phyloP scores from a whole-genome alignment of 2,329 filamentous ascomycete genomes.

The Talaromyces verruculosus region DNA sequence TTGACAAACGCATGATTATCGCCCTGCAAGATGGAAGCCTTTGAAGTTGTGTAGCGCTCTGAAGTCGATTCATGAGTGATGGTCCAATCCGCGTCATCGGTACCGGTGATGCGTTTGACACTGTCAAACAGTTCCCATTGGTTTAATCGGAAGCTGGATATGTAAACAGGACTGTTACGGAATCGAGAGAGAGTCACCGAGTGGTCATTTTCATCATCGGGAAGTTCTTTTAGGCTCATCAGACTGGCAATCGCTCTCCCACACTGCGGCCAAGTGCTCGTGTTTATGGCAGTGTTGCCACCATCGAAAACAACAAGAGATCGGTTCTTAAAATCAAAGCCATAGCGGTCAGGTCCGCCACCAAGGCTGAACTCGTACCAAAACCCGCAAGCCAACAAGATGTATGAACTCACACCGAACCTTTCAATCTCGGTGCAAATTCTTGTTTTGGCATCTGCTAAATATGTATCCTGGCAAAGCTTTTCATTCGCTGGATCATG shows the following conservation, averaged over 20 bases:
- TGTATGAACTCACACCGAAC: conserved; percentile 45
- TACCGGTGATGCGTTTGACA: conserved; percentile 59
- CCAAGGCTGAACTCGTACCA: conserved; percentile 57
- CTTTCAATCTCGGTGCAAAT: conserved; percentile 35
- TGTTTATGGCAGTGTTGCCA: conserved; percentile 57
- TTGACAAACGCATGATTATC: conserved; percentile 48
- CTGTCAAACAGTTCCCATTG: conserved; percentile 66
- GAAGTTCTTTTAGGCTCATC: conserved; percentile 47
- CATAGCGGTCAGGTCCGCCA: conserved; percentile 39
- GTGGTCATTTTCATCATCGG: conserved; percentile 40
- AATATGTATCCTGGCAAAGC: conserved; percentile 40
- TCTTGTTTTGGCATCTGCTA: conserved; percentile 26
- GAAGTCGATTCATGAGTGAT: conserved; percentile 51
- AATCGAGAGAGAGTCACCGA: conserved; percentile 46
- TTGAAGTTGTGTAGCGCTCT: conserved; percentile 52
- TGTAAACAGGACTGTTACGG: conserved; percentile 52
- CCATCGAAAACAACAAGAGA: conserved; percentile 55
- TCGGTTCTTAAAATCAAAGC: conserved; percentile 52
- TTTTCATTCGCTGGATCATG: conserved; percentile 34
- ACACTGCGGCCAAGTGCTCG: conserved; percentile 60
- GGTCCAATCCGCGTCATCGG: conserved; percentile 61
- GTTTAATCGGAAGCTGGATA: conserved; percentile 58
- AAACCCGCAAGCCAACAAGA: conserved; percentile 49
- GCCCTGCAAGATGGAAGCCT: conserved; percentile 45
- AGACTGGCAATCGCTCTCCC: conserved; percentile 55